phyloP scores from a whole-genome alignment of 805 yeast species.

The Wickerhamomyces ciferrii region DNA sequence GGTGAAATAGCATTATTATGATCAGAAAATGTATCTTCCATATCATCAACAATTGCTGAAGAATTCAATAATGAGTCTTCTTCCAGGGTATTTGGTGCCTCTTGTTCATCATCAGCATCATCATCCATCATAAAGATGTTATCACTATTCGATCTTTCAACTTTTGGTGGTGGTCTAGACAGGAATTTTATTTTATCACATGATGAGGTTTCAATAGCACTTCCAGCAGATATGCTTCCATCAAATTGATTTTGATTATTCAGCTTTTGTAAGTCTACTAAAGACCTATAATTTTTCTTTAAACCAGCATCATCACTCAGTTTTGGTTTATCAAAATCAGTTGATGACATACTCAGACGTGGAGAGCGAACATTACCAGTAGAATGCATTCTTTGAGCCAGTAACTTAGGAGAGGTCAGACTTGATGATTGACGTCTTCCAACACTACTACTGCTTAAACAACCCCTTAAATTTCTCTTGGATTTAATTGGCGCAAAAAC shows the following conservation, averaged over 20 bases:
- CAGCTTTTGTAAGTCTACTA: constrained; percentile 19
- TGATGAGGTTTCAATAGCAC: not conserved
- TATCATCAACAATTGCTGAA: constrained; percentile 4
- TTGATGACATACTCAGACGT: constrained; percentile 18
- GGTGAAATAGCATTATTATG: constrained; percentile 15
- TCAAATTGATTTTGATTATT: constrained; percentile 1
- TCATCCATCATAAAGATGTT: constrained; percentile 43
- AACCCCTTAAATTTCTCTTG: not conserved
- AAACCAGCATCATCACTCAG: constrained; percentile 1
- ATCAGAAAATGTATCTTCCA: constrained; percentile 8
- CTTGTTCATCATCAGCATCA: constrained; percentile 22
- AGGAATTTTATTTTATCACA: not conserved
- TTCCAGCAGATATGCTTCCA: not conserved
- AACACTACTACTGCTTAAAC: not conserved
- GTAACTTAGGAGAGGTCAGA: constrained; percentile 14
- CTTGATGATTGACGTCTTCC: constrained; percentile 7
- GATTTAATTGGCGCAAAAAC: constrained; percentile 50
- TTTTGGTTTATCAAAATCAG: constrained; percentile 17
- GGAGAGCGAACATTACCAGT: constrained; percentile 6
- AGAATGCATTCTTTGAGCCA: constrained; percentile 2
- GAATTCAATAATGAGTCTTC: not conserved
- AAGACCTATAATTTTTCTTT: constrained; percentile 17
- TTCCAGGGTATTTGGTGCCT: not conserved
- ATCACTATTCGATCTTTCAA: constrained; percentile 21
- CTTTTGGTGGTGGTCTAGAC: not conserved